These are phyloP conservation scores for Pythium grandisporangium DNA, from an alignment of 352 stramenopile genomes.

Conservation along the genomic window DNA sequence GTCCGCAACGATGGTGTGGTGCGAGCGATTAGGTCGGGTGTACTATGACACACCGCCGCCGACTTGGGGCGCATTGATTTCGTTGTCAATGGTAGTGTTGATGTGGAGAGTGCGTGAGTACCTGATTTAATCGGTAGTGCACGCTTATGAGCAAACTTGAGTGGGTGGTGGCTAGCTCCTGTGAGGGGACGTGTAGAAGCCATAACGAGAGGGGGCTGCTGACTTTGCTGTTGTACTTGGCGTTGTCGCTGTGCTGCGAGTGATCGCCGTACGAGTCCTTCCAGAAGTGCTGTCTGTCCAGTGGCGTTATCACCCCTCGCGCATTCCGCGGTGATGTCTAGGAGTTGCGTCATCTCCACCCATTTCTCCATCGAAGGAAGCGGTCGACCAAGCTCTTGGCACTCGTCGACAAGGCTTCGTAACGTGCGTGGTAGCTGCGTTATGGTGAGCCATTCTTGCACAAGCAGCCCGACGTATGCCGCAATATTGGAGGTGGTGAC, in stretches of 20 bases:
- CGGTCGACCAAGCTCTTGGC: conserved; percentile 5
- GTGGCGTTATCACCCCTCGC: no score
- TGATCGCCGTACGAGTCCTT: conserved; percentile 6
- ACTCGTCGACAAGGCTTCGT: conserved; percentile 29
- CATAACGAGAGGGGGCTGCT: conserved; percentile 28
- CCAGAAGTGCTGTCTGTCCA: conserved; percentile 4
- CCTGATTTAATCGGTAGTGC: no score
- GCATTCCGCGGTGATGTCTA: no score
- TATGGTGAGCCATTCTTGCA: conserved; percentile 39
- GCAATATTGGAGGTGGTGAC: not conserved
- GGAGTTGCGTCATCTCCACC: conserved; percentile 9
- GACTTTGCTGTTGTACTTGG: conserved; percentile 10
- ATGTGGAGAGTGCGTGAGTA: no score
- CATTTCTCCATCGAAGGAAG: conserved; percentile 16
- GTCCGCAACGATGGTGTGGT: no score
- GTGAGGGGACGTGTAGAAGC: conserved; percentile 17
- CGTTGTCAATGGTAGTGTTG: no score
- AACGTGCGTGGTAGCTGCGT: conserved; percentile 22
- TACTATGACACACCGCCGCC: no score
- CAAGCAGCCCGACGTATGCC: conserved; percentile 19
- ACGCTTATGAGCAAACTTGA: conserved; percentile 18
- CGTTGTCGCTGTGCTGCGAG: not conserved
- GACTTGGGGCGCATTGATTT: no score
- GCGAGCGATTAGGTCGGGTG: no score
- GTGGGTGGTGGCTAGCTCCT: conserved; percentile 4